Base-by-base conservation (phyloP, 352 stramenopile genomes). In the Pseudoperonospora humuli region DNA sequence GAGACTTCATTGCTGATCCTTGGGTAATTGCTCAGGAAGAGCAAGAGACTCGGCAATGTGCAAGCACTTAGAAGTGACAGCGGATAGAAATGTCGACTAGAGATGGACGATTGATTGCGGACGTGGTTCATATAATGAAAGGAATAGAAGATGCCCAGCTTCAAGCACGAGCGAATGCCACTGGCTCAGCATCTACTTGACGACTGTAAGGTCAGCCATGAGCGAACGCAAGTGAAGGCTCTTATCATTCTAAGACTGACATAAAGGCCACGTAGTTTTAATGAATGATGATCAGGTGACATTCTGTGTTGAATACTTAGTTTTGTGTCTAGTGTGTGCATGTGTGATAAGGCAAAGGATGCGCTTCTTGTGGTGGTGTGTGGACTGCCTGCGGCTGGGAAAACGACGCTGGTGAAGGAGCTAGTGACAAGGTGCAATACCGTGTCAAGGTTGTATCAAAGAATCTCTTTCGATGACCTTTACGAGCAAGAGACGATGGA, bases 381-480 rank as follows among this genome's bases (percentile, higher is more conserved):
- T 41, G 77, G 77, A 2, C 59, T 89, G 20, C 77, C 77, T 9
- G 77, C 67, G 11, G 72, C 77, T 14, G 72, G 77, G 10, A 89
- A 89, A 59, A 82, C 74, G 37, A 83, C 65, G 28, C 57, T 89
- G 6, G 67, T 40, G n/a, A 61, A 57, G 27, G 20, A 41, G 10
- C 45, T 79, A 19, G 43, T 56, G 7, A 43, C 27, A 9, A 48
- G 7, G 5, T 2, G 19, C 13, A 48, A 0, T 13, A 50, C 18
- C 2, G 7, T 1, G 2, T 39, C 27, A 21, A 52, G 29, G 19
- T 14, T 46, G 17, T 73, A 55, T 20, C 55, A 81, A 33, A 28
- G 51, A 2, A 46, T 89, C 27, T 75, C 62, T 36, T 85, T 89
- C 33, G 74, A 86, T 26, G 71, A 84, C 11, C 38, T 84, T 5